These are phyloP conservation scores for Tolypocladium inflatum DNA, from an alignment of 2,329 filamentous ascomycete genomes.

Conservation along the genomic window DNA sequence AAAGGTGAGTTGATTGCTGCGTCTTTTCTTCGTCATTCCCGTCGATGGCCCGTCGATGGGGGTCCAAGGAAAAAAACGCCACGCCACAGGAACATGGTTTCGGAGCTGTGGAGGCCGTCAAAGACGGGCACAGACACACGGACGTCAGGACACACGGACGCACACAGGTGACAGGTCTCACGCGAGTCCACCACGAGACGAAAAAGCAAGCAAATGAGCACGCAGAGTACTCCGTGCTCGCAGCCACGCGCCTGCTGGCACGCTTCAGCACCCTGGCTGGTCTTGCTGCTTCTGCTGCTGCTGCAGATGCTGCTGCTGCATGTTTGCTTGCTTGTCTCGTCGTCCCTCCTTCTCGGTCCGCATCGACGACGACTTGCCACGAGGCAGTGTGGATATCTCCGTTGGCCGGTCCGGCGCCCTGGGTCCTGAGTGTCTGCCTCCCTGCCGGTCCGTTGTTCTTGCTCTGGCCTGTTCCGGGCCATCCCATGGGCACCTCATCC, in stretches of 20 bases:
- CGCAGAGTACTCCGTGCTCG: background rate
- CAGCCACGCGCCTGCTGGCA: background rate
- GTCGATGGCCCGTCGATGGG: background rate
- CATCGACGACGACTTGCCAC: background rate
- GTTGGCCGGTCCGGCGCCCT: background rate
- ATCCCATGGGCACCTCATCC: background rate
- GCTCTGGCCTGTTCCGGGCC: background rate
- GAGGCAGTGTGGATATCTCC: background rate
- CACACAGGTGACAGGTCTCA: background rate
- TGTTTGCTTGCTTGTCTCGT: background rate
- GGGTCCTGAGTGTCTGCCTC: background rate
- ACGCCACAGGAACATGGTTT: background rate
- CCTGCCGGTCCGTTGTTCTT: background rate
- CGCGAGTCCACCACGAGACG: background rate
- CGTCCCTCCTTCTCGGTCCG: background rate
- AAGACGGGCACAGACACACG: background rate
- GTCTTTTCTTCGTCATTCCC: conserved; percentile 6
- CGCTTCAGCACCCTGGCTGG: background rate
- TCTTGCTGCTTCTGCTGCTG: too few species aligned
- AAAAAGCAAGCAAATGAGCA: background rate
- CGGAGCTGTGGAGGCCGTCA: background rate
- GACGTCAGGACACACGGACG: background rate
- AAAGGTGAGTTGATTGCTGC: conserved; percentile 38
- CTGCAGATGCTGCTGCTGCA: too few species aligned
- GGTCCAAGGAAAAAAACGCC: background rate